Evolutionary conservation across 805 yeast species (phyloP), one percentile per base, ranked within the genome.

Genomic region (Yarrowia sp.): DNA sequence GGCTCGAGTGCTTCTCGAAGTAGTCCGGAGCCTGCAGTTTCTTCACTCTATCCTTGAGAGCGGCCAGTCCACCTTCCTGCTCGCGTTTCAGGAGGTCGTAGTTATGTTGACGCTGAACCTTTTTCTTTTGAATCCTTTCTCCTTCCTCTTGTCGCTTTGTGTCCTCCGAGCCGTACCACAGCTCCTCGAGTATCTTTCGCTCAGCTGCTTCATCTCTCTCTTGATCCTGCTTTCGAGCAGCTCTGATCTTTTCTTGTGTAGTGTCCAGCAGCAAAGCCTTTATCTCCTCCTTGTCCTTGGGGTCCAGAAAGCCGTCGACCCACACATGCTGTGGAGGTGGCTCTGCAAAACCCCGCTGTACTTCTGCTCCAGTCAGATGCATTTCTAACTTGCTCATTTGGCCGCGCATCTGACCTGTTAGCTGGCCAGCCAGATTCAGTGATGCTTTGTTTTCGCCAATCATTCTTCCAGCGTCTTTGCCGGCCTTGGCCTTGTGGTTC

Each of bases 361-460:
- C 48, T 19, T 21, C 48, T 3, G 62, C 62, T 7, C 62, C 62
- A 14, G 62, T 24, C 62, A 54, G 17, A n/a, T 54, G 62, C 62
- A 54, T 54, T 21, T 38, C 48, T 19, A 54, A 12, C 46, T 51
- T 51, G 41, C 58, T 51, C 43, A 51, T 11, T n/a, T 48, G 28
- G 38, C 38, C 54, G 12, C 38, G 26, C 54, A 48, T 30, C 12
- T 19, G 38, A 16, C 32, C 21, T 9, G 54, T 48, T 28, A 48
- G 26, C 32, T 32, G 54, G 17, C 54, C 54, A 19, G 54, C 54
- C 26, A n/a, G 38, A 4, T 48, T 48, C 54, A 48, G 19, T 6
- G 54, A 48, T 19, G 38, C 54, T 36, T 48, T 48, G 38, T 32
- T 30, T 22, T 48, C 54, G 54, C 54, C 38, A 19, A 48, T 32